Evolutionary conservation across 768 basidiomycete genomes (phyloP).

Genomic region (Amanita pallidorosea): DNA sequence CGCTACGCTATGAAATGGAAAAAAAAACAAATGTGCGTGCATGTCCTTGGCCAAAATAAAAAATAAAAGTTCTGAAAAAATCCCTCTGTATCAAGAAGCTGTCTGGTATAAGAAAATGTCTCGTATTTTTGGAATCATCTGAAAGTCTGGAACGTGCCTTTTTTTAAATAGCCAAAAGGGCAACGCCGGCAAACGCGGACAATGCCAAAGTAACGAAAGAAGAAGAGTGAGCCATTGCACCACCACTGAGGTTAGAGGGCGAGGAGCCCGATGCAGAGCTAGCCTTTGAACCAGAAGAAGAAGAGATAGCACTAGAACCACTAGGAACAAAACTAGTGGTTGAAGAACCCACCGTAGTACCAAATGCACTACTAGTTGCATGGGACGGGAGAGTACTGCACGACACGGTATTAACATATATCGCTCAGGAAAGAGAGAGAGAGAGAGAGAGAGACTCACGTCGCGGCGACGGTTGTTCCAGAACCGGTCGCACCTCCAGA

Average conservation of each 20-base stretch:
- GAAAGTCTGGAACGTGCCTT: neutral
- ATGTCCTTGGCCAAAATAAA: neutral
- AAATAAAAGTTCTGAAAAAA: neutral
- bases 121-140: neutral
- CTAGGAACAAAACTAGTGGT: conserved; percentile 8
- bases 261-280: neutral
- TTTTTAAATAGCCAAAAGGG: conserved; percentile 4
- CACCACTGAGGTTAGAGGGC: conserved; percentile 7
- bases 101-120: neutral
- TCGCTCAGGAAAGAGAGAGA: neutral
- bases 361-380: conserved; percentile 8
- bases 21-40: neutral
- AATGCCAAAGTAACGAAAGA: conserved; percentile 2
- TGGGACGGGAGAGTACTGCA: neutral
- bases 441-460: neutral
- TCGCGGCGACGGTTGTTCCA: neutral
- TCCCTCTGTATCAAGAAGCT: neutral
- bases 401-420: neutral
- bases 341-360: conserved; percentile 4
- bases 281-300: conserved; percentile 8
- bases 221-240: conserved; percentile 6
- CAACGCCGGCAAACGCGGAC: conserved; percentile 4
- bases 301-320: conserved; percentile 1
- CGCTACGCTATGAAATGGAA: neutral
- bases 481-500: neutral